Conservation (phyloP, 2,329 filamentous ascomycete genomes). For the Neoscytalidium dimidiatum region DNA sequence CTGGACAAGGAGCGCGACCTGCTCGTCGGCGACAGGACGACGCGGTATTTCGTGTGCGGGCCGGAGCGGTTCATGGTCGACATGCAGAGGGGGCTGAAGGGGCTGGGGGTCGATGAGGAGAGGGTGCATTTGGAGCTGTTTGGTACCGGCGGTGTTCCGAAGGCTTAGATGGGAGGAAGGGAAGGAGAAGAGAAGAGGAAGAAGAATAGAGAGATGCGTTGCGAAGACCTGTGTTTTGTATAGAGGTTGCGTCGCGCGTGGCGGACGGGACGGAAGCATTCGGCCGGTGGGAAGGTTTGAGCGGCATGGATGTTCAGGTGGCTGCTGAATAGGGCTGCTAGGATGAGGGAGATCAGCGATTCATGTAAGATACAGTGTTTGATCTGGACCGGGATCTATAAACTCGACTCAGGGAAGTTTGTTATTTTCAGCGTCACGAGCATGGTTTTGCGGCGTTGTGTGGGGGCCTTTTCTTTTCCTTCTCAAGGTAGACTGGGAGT, state of each 20-base stretch:
- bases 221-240: background rate
- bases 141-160: slow-evolving; percentile 31
- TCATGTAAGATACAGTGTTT: background rate
- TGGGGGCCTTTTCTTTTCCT: no score
- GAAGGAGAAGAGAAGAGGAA: slow-evolving; percentile 23
- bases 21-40: slow-evolving; percentile 53
- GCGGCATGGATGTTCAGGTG: no score
- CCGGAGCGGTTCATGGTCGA: slow-evolving; percentile 70
- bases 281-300: background rate
- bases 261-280: background rate
- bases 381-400: background rate
- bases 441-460: background rate
- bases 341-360: background rate
- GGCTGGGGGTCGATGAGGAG: slow-evolving; percentile 57
- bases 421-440: background rate
- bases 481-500: background rate
- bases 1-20: slow-evolving; percentile 57
- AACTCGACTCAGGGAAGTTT: background rate
- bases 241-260: background rate
- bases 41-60: slow-evolving; percentile 74
- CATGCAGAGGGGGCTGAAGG: slow-evolving; percentile 54
- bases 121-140: slow-evolving; percentile 70
- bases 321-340: background rate
- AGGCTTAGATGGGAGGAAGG: slow-evolving; percentile 20
- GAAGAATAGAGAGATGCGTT: background rate